These are phyloP conservation scores for Ricinus communis DNA, from an alignment of 345 rosid genomes.

Conservation along the genomic window DNA sequence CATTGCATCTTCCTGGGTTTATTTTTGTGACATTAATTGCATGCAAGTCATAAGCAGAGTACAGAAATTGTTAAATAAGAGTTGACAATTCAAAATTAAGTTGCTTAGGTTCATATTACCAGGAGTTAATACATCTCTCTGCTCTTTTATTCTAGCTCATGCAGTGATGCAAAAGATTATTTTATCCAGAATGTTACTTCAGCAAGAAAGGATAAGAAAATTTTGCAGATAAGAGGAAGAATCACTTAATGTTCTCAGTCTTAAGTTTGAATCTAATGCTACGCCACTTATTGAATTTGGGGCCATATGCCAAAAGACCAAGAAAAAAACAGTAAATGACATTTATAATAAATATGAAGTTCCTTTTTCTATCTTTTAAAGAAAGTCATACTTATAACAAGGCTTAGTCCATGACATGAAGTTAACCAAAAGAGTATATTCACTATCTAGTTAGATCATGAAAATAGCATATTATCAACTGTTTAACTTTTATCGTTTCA, in stretches of 20 bases:
- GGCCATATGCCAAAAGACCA: not conserved
- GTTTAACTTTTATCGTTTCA: not conserved
- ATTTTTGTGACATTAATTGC: constrained; percentile 17
- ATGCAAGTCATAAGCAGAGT: not conserved
- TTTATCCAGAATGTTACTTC: not conserved
- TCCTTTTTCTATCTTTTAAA: too few species aligned
- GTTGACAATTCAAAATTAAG: not conserved
- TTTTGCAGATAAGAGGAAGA: not conserved
- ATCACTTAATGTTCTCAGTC: not conserved
- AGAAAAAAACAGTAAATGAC: not conserved
- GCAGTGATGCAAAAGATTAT: not conserved
- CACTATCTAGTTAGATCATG: not conserved
- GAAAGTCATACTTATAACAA: too few species aligned
- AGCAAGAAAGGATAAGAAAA: not conserved
- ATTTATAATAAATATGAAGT: too few species aligned
- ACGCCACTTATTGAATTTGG: not conserved
- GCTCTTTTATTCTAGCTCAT: constrained; percentile 4
- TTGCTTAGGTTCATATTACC: not conserved
- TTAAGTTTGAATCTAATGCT: not conserved
- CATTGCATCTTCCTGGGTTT: constrained; percentile 50
- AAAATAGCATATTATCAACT: not conserved
- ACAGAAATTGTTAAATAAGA: not conserved
- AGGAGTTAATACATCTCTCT: not conserved
- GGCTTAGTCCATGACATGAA: not conserved
- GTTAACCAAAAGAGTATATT: not conserved